Evolutionary conservation across 1,284 basidiomycete species (phyloP), one percentile per base, ranked within the genome.

Genomic region (Heterobasidion irregulare): DNA sequence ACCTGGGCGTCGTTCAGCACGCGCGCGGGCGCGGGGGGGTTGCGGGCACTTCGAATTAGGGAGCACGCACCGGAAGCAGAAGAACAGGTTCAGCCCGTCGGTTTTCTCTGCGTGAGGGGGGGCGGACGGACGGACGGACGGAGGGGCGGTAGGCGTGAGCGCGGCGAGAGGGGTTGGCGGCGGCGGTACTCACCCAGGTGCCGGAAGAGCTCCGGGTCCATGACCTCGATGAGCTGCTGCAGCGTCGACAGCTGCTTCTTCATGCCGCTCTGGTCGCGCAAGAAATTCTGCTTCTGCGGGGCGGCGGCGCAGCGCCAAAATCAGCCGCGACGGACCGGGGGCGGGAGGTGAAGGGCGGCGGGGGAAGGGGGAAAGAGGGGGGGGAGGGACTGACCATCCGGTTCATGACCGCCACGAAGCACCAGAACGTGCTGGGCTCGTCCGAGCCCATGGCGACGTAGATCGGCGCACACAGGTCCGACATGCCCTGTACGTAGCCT

Each of bases 251-350:
- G 73, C 66, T 98, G 94, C 56, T 86, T 86, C 75, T 94, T 95
- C 96, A 99, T 99, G 2, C 97, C 96, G 58, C 88, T 92, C 69
- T 99, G 96, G 66, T 98, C 95, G n/a, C 92, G 82, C 45, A 92
- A 76, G 70, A 98, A 99, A 68, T 98, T 98, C 65, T 86, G 81
- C 72, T 94, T 92, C 92, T 95, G 65, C 43, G 19, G 26, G 26
- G 26, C 26, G 2, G 26, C 26, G 26, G 26, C 26, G 26, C 26
- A 26, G 5, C 2, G 38, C n/a, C 38, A 41, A 41, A 41, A 6
- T 41, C 38, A 41, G n/a, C n/a, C n/a, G n/a, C n/a, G n/a, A n/a
- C n/a, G n/a, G n/a, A n/a, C 26, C 26, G 26, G 34, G 15, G 19
- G 19, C 35, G 26, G 5, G 5, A 2, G 26, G 54, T 6, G 47